These are phyloP conservation scores for Vigna reflexopilosa DNA, from an alignment of 306 rosid species.

Conservation along the genomic window DNA sequence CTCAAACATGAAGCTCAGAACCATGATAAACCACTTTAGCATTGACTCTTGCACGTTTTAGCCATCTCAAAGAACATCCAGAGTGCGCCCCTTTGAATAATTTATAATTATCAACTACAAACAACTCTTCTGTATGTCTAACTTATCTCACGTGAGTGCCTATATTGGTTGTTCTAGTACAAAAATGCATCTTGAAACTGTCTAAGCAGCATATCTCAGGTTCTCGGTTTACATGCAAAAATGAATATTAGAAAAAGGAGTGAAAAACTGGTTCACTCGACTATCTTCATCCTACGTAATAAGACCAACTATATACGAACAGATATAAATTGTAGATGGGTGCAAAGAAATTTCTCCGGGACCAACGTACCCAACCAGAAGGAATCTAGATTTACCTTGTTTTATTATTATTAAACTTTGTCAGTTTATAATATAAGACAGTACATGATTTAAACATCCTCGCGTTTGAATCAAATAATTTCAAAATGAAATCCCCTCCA, in stretches of 20 bases:
- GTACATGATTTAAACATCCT: constrained; percentile 34
- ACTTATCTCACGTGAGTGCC: background rate
- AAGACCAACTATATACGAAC: constrained; percentile 19
- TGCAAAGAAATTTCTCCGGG: constrained; percentile 17
- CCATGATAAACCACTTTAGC: background rate
- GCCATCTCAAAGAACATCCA: background rate
- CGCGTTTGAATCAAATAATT: constrained; percentile 21
- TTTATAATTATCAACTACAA: background rate
- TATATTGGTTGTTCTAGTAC: constrained; percentile 22
- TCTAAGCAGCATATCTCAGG: background rate
- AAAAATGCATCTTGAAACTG: background rate
- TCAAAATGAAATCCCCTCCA: constrained; percentile 33
- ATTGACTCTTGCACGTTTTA: background rate
- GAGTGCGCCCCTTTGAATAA: background rate
- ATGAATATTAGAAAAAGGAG: background rate
- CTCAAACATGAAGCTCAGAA: background rate
- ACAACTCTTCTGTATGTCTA: constrained; percentile 3
- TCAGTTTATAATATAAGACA: constrained; percentile 21
- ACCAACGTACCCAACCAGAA: constrained; percentile 22
- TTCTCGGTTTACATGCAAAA: constrained; percentile 13
- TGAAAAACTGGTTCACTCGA: constrained; percentile 17
- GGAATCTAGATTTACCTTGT: constrained; percentile 31
- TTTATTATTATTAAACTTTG: constrained; percentile 11
- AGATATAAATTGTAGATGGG: constrained; percentile 35
- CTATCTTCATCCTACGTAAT: constrained; percentile 6